phyloP scores from a whole-genome alignment of 2,329 filamentous ascomycete species.

The Pseudogymnoascus sp. region DNA sequence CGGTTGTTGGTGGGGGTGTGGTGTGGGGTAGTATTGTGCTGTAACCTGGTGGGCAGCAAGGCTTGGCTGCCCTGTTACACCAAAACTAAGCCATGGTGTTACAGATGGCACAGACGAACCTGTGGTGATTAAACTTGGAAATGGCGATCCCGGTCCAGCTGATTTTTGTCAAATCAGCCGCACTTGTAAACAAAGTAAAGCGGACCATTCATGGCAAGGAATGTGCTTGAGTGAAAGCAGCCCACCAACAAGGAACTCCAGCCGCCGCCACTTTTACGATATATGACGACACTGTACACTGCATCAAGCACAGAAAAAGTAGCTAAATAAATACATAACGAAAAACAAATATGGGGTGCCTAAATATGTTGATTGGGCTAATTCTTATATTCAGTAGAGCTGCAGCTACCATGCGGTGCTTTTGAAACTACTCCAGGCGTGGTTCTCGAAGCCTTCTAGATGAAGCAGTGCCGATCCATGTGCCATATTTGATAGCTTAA shows the following conservation, averaged over 20 bases:
- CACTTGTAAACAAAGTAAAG: not conserved
- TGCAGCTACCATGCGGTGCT: not conserved
- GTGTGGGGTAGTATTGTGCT: not conserved
- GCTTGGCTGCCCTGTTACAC: not conserved
- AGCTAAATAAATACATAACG: not conserved
- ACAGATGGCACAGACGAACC: not conserved
- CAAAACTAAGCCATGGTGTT: not conserved
- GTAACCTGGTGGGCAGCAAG: slow-evolving; percentile 7
- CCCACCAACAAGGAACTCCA: slow-evolving; percentile 4
- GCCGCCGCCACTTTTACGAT: slow-evolving; percentile 6
- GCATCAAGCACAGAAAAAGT: not conserved
- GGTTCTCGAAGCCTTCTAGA: not conserved
- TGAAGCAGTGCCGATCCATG: not conserved
- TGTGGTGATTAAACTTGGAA: not conserved
- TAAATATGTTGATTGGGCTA: not conserved
- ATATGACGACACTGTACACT: not conserved
- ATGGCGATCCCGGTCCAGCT: not conserved
- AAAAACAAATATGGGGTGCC: not conserved
- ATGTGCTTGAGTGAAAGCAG: not conserved
- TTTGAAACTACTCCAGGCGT: not conserved
- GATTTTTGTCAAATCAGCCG: not conserved
- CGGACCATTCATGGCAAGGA: slow-evolving; percentile 6
- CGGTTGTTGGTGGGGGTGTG: slow-evolving; percentile 1
- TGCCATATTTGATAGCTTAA: not conserved
- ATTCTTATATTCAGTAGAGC: not conserved